Conservation (phyloP, 768 basidiomycete species). For the Cantharellus cinnabarinus region DNA sequence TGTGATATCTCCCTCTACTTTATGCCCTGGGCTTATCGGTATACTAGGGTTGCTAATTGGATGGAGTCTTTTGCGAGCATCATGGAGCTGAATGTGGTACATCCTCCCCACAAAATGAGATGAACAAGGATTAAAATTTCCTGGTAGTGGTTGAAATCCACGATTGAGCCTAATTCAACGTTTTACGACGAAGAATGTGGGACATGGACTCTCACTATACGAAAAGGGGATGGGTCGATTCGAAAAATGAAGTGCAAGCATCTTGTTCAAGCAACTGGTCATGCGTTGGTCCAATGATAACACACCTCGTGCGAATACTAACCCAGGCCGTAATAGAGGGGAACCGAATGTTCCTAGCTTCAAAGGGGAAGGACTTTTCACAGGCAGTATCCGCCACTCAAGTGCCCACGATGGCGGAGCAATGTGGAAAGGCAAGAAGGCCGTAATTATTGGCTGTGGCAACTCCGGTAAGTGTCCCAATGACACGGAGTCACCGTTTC, state of each 20-base stretch:
- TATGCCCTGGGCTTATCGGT: too few relatives aligned
- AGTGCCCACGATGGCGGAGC: neutral
- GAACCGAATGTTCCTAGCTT: neutral
- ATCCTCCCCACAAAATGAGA: neutral
- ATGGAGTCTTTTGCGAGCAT: conserved; percentile 4
- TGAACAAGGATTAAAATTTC: neutral
- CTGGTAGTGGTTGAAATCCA: neutral
- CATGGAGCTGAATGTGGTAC: conserved; percentile 4
- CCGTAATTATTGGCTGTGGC: neutral
- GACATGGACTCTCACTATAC: neutral
- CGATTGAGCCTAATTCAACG: neutral
- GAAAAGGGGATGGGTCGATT: neutral
- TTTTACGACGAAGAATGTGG: neutral
- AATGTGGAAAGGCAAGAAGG: neutral
- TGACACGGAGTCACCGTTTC: neutral
- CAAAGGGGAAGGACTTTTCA: neutral
- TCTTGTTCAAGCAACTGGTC: neutral
- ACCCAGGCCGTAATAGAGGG: neutral
- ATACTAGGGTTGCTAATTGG: neutral
- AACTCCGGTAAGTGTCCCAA: neutral
- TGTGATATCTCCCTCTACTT: neutral
- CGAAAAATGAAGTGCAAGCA: neutral
- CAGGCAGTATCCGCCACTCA: neutral
- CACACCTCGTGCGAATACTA: neutral
- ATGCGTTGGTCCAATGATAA: neutral